Base-by-base conservation (phyloP, 768 basidiomycete genomes). In the Boletus speciosus region DNA sequence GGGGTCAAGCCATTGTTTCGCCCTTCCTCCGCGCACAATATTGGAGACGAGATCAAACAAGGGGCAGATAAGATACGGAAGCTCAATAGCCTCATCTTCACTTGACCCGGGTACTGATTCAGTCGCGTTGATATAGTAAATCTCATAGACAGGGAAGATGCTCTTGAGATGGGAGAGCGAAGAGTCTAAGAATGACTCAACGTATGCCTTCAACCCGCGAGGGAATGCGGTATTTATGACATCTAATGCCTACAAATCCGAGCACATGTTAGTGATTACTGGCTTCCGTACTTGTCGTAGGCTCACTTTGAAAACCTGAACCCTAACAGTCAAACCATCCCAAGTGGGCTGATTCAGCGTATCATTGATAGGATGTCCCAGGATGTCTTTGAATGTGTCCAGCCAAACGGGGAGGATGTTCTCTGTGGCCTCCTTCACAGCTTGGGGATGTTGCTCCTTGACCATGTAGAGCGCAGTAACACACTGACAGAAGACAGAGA, bases 401-500 rank as follows among this genome's bases (percentile, higher is more conserved):
- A 98, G 73, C 97, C 97, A 99, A 15, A 85, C 78, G 1, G 95
- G 92, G 6, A 96, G 81, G 39, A 98, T 84, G 41, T 83, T 80
- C 25, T 81, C 84, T 34, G 83, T 81, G 1, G 93, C 93, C 59
- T 90, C 86, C 63, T 89, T 89, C 36, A 91, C 90, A 1, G 90
- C 82, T 53, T 88, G 83, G 0, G 94, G 92, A 61, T 94, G 88
- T 60, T 93, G 88, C 35, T 93, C 93, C 67, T 94, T 93, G 52
- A 98, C 93, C 85, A 95, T 98, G 71, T 90, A 94, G 16, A 98
- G 77, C 6, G 93, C 87, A 48, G 84, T 82, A 4, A 97, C 78
- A 64, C 93, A 94, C 74, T 98, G 92, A 31, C 88, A 78, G 74
- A 98, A 98, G 32, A 97, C 93, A 5, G 86, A 80, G 15, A 99